Base-by-base conservation (phyloP, 2,329 filamentous ascomycete genomes). In the Incumbomyces delicatus region DNA sequence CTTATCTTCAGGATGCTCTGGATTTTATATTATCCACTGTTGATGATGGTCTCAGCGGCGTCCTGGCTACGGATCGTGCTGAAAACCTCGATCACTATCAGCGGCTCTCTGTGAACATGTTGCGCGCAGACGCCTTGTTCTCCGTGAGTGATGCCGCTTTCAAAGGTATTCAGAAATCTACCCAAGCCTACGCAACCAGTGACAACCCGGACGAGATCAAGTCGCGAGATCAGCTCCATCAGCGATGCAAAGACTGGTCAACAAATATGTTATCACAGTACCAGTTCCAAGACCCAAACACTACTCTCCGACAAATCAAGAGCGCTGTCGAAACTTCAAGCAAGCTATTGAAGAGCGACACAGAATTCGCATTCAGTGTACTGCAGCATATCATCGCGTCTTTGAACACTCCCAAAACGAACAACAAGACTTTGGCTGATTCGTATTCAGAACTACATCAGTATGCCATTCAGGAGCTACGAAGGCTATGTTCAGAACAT, bases 351-450 rank as follows among this genome's bases (percentile, higher is more conserved):
- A 81, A 87, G 60, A 82, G 81, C 55, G 85, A 87, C 46, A 77
- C 83, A 5, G 75, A 74, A 31, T 90, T 95, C 63, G 92, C 94
- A 65, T 74, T 95, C 16, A 88, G 85, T 60, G 86, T 95, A 17
- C 75, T 96, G 2, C 87, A 95, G 61, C 86, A 95, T 63, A 88
- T 95, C 52, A 74, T 98, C 32, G 80, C 90, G 59, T 88, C 86
- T 30, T 83, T 84, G 66, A 80, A 87, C n/a, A 72, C 77, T 2
- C 78, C 86, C 36, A 77, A 85, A 46, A 80, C 83, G 2, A 78
- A 83, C 37, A 78, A 84, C 57, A 74, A 77, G 34, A 71, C 79
- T 2, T 95, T 89, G 63, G 88, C 85, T 12, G 92, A 96, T 53
- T 83, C 89, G 1, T 85, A 95, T 31, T 92, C 89, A 60, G 87